Evolutionary conservation across 768 basidiomycete genomes (phyloP).

Genomic region (Tremella mesenterica): DNA sequence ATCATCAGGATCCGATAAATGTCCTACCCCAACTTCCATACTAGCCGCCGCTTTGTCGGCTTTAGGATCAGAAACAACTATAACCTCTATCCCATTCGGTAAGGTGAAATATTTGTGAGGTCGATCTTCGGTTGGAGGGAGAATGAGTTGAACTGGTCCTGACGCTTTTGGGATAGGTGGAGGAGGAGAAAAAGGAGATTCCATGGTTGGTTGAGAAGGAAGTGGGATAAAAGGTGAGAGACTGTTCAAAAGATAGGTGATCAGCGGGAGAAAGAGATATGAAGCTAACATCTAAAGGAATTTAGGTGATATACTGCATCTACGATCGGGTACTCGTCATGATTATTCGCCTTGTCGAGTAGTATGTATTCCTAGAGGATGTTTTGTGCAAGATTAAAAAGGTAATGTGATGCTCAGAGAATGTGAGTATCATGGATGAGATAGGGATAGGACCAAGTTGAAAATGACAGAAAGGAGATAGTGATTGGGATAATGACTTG

Average conservation of each 20-base stretch:
- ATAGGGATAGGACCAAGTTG: too few relatives aligned
- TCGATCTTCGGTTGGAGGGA: conserved; percentile 40
- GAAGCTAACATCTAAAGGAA: background rate
- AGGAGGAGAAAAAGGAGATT: conserved; percentile 25
- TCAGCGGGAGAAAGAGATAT: conserved; percentile 1
- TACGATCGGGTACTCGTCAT: too few relatives aligned
- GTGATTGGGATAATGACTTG: too few relatives aligned
- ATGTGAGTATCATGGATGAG: too few relatives aligned
- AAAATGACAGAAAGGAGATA: too few relatives aligned
- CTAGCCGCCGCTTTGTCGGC: conserved; percentile 93
- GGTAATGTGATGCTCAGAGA: too few relatives aligned
- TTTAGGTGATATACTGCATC: background rate
- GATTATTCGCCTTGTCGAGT: too few relatives aligned
- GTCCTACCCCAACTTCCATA: conserved; percentile 88
- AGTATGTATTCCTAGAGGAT: too few relatives aligned
- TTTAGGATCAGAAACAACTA: conserved; percentile 69
- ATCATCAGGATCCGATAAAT: conserved; percentile 75
- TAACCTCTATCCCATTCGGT: conserved; percentile 80
- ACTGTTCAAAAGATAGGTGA: background rate
- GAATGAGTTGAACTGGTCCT: conserved; percentile 28
- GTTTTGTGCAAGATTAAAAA: too few relatives aligned
- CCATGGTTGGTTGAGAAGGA: conserved; percentile 2
- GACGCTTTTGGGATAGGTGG: conserved; percentile 27
- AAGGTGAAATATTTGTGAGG: conserved; percentile 59
- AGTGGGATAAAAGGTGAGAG: background rate